Conservation (phyloP, 257 asterid genomes). For the Paraleonurus japonicus region DNA sequence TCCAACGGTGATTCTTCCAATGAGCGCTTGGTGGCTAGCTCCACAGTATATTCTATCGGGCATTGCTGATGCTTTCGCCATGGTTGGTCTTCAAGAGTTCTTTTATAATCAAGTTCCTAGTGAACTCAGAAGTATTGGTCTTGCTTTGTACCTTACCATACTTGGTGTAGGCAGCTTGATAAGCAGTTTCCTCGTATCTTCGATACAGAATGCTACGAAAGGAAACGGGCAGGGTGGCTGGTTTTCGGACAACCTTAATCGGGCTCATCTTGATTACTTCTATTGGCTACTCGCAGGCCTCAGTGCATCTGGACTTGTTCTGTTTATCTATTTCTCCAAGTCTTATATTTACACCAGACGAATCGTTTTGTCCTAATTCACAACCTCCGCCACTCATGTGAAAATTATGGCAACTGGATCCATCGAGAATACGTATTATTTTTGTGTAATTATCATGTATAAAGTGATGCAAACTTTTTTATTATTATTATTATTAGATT, state of each 20-base stretch:
- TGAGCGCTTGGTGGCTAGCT: slow-evolving; percentile 39
- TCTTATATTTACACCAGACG: slow-evolving; percentile 22
- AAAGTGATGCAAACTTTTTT: no score
- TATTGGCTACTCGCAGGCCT: slow-evolving; percentile 33
- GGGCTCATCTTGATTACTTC: slow-evolving; percentile 41
- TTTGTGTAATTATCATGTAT: no score
- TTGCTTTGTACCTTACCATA: slow-evolving; percentile 37
- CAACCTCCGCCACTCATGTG: neutral
- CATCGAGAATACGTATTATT: no score
- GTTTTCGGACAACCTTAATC: slow-evolving; percentile 37
- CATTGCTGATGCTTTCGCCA: slow-evolving; percentile 30
- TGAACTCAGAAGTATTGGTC: slow-evolving; percentile 37
- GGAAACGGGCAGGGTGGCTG: slow-evolving; percentile 27
- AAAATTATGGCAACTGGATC: no score
- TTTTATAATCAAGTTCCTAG: slow-evolving; percentile 37
- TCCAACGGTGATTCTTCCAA: slow-evolving; percentile 29
- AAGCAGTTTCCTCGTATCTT: slow-evolving; percentile 46
- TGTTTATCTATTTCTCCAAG: slow-evolving; percentile 17
- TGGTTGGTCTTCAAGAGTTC: slow-evolving; percentile 42
- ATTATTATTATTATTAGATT: no score
- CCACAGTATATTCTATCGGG: slow-evolving; percentile 34
- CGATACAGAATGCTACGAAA: slow-evolving; percentile 28
- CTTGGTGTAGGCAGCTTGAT: slow-evolving; percentile 38
- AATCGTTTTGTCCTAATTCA: neutral
- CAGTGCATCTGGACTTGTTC: slow-evolving; percentile 11